These are phyloP conservation scores for Cubamyces sp. DNA, from an alignment of 768 basidiomycete species.

Conservation along the genomic window DNA sequence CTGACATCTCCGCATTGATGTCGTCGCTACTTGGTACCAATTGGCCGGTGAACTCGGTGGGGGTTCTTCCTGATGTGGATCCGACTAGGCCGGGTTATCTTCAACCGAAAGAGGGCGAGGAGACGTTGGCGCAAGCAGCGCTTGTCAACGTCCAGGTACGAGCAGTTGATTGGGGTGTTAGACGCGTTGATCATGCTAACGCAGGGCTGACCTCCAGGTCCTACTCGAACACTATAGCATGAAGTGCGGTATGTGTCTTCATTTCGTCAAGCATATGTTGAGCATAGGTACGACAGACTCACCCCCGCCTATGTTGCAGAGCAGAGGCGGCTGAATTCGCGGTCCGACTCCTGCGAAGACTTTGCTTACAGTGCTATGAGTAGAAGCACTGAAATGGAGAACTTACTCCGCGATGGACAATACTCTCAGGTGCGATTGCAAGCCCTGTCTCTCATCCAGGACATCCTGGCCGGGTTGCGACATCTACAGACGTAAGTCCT, in stretches of 20 bases:
- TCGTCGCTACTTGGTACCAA: slow-evolving; percentile 70
- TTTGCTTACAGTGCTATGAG: slow-evolving; percentile 51
- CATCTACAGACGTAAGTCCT: slow-evolving; percentile 70
- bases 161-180: background rate
- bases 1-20: slow-evolving; percentile 82
- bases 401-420: slow-evolving; percentile 36
- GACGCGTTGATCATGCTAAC: too few relatives aligned
- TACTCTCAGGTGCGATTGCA: slow-evolving; percentile 55
- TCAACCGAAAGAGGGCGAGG: slow-evolving; percentile 48
- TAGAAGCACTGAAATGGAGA: slow-evolving; percentile 38
- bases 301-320: slow-evolving; percentile 43
- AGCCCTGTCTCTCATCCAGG: slow-evolving; percentile 57
- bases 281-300: slow-evolving; percentile 3
- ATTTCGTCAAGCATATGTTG: background rate
- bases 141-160: slow-evolving; percentile 67
- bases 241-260: slow-evolving; percentile 64
- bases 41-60: slow-evolving; percentile 87
- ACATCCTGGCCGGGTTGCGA: slow-evolving; percentile 62
- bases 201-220: slow-evolving; percentile 45
- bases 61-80: slow-evolving; percentile 78
- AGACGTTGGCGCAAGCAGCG: slow-evolving; percentile 54
- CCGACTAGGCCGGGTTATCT: slow-evolving; percentile 63
- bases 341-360: slow-evolving; percentile 58
- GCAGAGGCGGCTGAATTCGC: slow-evolving; percentile 56
- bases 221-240: slow-evolving; percentile 77